Base-by-base conservation (phyloP, 2,329 filamentous ascomycete species). In the Paraconiothyrium brasiliense region DNA sequence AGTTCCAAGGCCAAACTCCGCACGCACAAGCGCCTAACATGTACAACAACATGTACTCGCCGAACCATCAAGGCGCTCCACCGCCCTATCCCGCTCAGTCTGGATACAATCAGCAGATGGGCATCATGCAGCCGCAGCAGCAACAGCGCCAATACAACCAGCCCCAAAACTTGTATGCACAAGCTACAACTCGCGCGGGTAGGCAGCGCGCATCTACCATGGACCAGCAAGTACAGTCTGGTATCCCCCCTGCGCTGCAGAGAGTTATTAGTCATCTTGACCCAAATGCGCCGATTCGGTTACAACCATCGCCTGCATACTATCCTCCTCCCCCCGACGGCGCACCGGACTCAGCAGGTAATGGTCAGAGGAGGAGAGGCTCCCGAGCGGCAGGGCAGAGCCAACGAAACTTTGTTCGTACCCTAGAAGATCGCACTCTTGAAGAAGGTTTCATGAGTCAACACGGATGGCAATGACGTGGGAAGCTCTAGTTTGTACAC, bases 241-340 rank as follows among this genome's bases (percentile, higher is more conserved):
- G 94, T 2, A 97, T 99, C 61, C 95, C 95, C 5, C 90, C 92
- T 14, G 90, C 94, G 3, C 92, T 99, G 61, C 95, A 99, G 79
- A 87, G 95, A 70, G 95, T 99, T 24, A 95, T 95, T 46, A 97
- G 93, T 76, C 94, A 98, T 79, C 86, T 99, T 48, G 95, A 99
- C 74, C 95, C 95, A 1, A 98, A 89, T 71, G 92, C 94, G 62
- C 95, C 95, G 0, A 98, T 99, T 72, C 88, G 95, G 54, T 81
- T 98, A 59, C 95, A 99, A 76, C 95, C 95, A 2, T 97, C 93
- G 70, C 95, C 95, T 5, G 95, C 95, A 1, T 99, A 99, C 79
- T 99, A 98, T 71, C 95, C 95, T 11, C 95, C 95, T 22, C 92
- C 94, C 1, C 89, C 91, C 7, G 94, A 98, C 67, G 92, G 93